Conservation (phyloP, 208 protist genomes). For the Leishmania braziliensis region DNA sequence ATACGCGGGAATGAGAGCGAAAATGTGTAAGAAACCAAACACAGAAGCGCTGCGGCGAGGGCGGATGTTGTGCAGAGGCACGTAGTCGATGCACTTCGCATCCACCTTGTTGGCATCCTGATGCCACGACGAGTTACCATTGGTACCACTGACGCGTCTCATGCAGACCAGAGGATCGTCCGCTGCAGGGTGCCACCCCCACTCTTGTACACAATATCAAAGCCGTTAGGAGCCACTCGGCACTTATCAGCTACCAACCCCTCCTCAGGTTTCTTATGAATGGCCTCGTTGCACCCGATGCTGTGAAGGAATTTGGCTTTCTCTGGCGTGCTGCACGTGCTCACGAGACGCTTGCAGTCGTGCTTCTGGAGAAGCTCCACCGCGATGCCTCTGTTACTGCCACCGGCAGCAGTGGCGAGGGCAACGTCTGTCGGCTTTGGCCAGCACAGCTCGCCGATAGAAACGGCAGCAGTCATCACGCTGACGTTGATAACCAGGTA, state of each 20-base stretch:
- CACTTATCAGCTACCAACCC: slow-evolving; percentile 29
- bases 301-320: slow-evolving; percentile 52
- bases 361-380: slow-evolving; percentile 69
- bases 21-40: slow-evolving; percentile 38
- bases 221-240: slow-evolving; percentile 37
- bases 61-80: slow-evolving; percentile 14
- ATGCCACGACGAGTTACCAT: slow-evolving; percentile 30
- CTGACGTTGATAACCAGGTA: slow-evolving; percentile 42
- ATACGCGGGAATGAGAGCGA: slow-evolving; percentile 28
- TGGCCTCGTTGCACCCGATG: slow-evolving; percentile 53
- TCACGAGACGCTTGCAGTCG: slow-evolving; percentile 48
- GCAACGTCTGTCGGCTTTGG: slow-evolving; percentile 34
- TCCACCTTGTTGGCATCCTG: slow-evolving; percentile 3
- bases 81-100: slow-evolving; percentile 11
- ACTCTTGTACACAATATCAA: slow-evolving; percentile 61
- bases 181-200: slow-evolving; percentile 47
- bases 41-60: slow-evolving; percentile 28
- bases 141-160: slow-evolving; percentile 49
- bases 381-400: slow-evolving; percentile 56
- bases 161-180: slow-evolving; percentile 45
- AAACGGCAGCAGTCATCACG: slow-evolving; percentile 38
- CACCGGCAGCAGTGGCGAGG: slow-evolving; percentile 63
- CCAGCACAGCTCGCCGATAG: slow-evolving; percentile 36
- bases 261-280: slow-evolving; percentile 46
- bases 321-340: slow-evolving; percentile 54